These are phyloP conservation scores for Theileria parva DNA, from an alignment of 169 alveolate species.

Conservation along the genomic window DNA sequence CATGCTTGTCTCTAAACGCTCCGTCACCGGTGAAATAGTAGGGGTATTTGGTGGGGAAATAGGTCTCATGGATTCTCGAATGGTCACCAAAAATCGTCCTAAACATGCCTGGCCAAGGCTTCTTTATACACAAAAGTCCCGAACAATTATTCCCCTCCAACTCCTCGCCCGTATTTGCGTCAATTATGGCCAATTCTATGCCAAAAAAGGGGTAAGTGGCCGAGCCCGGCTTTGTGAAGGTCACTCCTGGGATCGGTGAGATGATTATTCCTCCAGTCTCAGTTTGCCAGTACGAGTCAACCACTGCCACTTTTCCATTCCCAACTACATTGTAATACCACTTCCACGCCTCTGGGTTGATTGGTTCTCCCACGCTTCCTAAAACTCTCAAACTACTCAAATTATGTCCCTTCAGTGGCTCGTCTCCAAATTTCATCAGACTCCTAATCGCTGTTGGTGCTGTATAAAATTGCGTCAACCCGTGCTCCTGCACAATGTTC, in stretches of 20 bases:
- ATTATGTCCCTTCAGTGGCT: conserved; percentile 71
- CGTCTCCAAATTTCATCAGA: conserved; percentile 82
- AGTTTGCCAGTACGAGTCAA: conserved; percentile 97
- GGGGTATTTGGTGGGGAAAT: conserved; percentile 86
- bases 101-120: conserved; percentile 90
- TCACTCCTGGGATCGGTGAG: conserved; percentile 90
- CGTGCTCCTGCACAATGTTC: conserved; percentile 86
- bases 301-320: conserved; percentile 79
- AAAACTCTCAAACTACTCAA: conserved; percentile 73
- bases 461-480: conserved; percentile 90
- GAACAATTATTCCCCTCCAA: conserved; percentile 73
- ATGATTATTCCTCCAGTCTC: conserved; percentile 94
- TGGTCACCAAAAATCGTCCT: conserved; percentile 89
- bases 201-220: conserved; percentile 88
- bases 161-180: conserved; percentile 85
- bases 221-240: conserved; percentile 90
- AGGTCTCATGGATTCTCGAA: conserved; percentile 77
- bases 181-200: conserved; percentile 84
- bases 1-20: conserved; percentile 91
- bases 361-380: conserved; percentile 92
- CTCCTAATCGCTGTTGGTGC: conserved; percentile 98
- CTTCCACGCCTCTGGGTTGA: conserved; percentile 92
- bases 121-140: conserved; percentile 84
- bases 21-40: conserved; percentile 93
- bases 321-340: conserved; percentile 88